Conservation (phyloP, 208 protist species). For the Trypanosomatidae sp. region DNA sequence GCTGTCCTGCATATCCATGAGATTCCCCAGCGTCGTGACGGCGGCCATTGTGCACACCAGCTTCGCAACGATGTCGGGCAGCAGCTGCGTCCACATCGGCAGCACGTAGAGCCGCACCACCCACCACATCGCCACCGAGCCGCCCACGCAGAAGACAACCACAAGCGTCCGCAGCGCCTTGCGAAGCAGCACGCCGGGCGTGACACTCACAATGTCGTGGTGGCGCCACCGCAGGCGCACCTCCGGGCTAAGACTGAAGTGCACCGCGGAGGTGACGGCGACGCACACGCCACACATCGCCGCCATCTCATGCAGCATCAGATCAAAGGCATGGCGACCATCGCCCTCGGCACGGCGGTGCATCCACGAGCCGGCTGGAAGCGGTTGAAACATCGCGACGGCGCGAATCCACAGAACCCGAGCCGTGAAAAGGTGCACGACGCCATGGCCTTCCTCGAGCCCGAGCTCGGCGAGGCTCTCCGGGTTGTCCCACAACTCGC, state of each 20-base stretch:
- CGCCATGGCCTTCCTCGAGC: conserved; percentile 10
- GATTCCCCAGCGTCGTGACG: conserved; percentile 55
- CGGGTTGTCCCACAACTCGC: conserved; percentile 19
- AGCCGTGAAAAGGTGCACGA: conserved; percentile 23
- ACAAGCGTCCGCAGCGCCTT: conserved; percentile 69
- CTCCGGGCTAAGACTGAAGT: conserved; percentile 25
- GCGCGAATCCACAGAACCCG: conserved; percentile 26
- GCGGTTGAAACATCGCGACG: conserved; percentile 20
- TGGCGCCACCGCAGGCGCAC: conserved; percentile 34
- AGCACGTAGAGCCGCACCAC: conserved; percentile 29
- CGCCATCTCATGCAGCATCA: conserved; percentile 15
- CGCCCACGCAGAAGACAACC: conserved; percentile 44
- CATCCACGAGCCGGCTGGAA: conserved; percentile 20
- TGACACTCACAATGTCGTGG: conserved; percentile 49
- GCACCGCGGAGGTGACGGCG: conserved; percentile 15
- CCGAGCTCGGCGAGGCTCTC: conserved; percentile 13
- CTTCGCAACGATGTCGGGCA: conserved; percentile 42
- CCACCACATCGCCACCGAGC: conserved; percentile 28
- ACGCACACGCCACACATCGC: conserved; percentile 21
- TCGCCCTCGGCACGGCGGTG: conserved; percentile 18
- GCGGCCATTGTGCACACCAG: conserved; percentile 40
- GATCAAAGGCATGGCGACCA: conserved; percentile 17
- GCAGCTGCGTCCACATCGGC: conserved; percentile 32
- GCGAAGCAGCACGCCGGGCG: conserved; percentile 56
- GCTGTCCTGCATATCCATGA: conserved; percentile 80